Evolutionary conservation across 1,284 basidiomycete species (phyloP).

Genomic region (Ceratobasidium sp.): DNA sequence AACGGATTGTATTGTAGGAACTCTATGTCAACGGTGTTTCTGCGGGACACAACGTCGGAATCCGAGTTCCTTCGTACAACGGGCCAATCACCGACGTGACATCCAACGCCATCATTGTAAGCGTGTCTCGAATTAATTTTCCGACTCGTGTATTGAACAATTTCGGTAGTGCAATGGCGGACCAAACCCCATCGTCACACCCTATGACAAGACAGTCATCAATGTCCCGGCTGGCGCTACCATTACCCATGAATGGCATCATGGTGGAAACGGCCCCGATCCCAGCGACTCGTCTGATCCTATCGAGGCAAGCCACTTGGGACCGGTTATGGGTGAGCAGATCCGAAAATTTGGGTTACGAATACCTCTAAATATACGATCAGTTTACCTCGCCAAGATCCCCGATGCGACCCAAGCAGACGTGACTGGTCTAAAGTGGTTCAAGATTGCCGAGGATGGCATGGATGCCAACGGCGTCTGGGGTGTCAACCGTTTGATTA

Average conservation of each 20-base stretch:
- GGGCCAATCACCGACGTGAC: conserved; percentile 42
- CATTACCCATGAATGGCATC: conserved; percentile 40
- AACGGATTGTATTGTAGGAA: neutral
- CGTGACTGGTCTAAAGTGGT: conserved; percentile 57
- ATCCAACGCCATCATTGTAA: conserved; percentile 38
- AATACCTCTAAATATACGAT: neutral
- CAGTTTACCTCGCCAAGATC: conserved; percentile 59
- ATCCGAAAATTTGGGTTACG: neutral
- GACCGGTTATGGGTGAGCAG: conserved; percentile 27
- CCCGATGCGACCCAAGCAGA: conserved; percentile 56
- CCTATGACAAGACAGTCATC: conserved; percentile 40
- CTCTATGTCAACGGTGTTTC: conserved; percentile 33
- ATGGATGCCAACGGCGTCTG: conserved; percentile 55
- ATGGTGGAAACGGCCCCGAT: conserved; percentile 30
- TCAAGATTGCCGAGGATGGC: conserved; percentile 61
- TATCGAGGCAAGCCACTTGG: conserved; percentile 34
- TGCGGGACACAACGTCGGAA: conserved; percentile 8
- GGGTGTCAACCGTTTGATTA: conserved; percentile 46
- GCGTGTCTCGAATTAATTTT: neutral
- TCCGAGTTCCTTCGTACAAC: conserved; percentile 32
- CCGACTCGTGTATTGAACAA: neutral
- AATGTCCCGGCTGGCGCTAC: conserved; percentile 41
- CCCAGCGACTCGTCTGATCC: conserved; percentile 40
- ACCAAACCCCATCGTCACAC: no score
- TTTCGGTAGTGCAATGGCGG: conserved; percentile 40